These are phyloP conservation scores for Leptoxyphium fumago DNA, from an alignment of 2,329 filamentous ascomycete genomes.

Conservation along the genomic window DNA sequence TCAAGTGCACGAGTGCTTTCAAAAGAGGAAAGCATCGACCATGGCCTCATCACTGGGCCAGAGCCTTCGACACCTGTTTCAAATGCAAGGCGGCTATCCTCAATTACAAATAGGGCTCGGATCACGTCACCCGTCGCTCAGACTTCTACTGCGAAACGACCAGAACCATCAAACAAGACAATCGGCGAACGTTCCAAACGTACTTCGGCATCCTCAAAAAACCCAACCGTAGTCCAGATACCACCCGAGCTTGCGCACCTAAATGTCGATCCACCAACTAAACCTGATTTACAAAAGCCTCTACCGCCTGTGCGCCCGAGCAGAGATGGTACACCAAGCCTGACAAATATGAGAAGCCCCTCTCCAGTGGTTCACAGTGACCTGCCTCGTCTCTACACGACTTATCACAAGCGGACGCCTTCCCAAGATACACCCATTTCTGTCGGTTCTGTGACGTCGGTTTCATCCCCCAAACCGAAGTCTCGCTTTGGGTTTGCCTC, in stretches of 20 bases:
- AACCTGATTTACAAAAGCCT: slow-evolving; percentile 27
- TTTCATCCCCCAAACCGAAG: slow-evolving; percentile 17
- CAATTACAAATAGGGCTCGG: not conserved
- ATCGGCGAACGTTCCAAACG: not conserved
- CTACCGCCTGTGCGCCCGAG: slow-evolving; percentile 30
- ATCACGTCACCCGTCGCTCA: not conserved
- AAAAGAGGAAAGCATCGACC: slow-evolving; percentile 32
- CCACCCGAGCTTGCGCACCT: slow-evolving; percentile 35
- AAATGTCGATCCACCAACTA: slow-evolving; percentile 41
- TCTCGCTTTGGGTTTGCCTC: slow-evolving; percentile 23
- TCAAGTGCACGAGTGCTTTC: slow-evolving; percentile 41
- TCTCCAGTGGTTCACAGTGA: slow-evolving; percentile 44
- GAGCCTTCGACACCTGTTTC: slow-evolving; percentile 61
- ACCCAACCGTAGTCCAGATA: not conserved
- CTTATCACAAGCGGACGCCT: slow-evolving; percentile 35
- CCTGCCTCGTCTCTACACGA: slow-evolving; percentile 31
- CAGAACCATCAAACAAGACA: not conserved
- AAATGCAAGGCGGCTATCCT: slow-evolving; percentile 11
- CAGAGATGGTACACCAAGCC: slow-evolving; percentile 29
- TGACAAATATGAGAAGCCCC: slow-evolving; percentile 29
- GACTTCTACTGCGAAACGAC: not conserved
- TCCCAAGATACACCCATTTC: slow-evolving; percentile 29
- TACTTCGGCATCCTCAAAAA: not conserved
- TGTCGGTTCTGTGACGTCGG: slow-evolving; percentile 10
- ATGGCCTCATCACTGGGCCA: slow-evolving; percentile 48